Percentiles rank a stretch among this genome's conserved stretches.
Evolutionary conservation across 164 flowering plant species (phyloP).

Genomic region (Vitis riparia): DNA sequence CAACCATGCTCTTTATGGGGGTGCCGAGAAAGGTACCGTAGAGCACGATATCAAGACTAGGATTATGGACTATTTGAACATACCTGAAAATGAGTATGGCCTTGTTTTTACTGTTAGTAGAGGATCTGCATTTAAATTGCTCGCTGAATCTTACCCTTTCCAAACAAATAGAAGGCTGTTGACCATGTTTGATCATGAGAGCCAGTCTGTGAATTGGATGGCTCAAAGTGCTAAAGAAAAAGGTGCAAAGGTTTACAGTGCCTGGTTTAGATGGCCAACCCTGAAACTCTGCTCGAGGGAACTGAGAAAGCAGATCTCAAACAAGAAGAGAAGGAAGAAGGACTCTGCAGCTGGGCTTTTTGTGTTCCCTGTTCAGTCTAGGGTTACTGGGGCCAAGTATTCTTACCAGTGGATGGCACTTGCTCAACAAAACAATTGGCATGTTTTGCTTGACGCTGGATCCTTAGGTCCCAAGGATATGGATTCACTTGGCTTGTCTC

Average conservation of each 20-base stretch:
- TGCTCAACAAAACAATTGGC: constrained; percentile 97
- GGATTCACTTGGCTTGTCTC: constrained; percentile 89
- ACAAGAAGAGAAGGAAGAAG: constrained; percentile 77
- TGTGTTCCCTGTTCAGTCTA: constrained; percentile 91
- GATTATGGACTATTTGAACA: constrained; percentile 87
- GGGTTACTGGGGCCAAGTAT: constrained; percentile 89
- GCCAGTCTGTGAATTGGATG: constrained; percentile 82
- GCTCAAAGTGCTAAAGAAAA: constrained; percentile 72
- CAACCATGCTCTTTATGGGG: constrained; percentile 87
- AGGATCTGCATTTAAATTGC: constrained; percentile 85
- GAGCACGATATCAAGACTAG: constrained; percentile 80
- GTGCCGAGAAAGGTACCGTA: constrained; percentile 79
- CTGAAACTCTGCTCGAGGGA: constrained; percentile 76
- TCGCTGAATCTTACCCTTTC: constrained; percentile 89
- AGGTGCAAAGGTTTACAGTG: constrained; percentile 70
- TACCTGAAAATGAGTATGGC: constrained; percentile 88
- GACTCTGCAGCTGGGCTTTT: constrained; percentile 79
- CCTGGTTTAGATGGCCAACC: constrained; percentile 87
- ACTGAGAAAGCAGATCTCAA: constrained; percentile 71
- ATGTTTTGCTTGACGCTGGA: constrained; percentile 91
- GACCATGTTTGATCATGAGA: constrained; percentile 85
- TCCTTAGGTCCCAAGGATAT: constrained; percentile 93
- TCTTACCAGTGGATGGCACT: constrained; percentile 97
- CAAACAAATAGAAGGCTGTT: constrained; percentile 77
- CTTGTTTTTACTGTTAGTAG: constrained; percentile 90